Evolutionary conservation across 805 yeast genomes (phyloP).

Genomic region (Maudiozyma saulgeensis): DNA sequence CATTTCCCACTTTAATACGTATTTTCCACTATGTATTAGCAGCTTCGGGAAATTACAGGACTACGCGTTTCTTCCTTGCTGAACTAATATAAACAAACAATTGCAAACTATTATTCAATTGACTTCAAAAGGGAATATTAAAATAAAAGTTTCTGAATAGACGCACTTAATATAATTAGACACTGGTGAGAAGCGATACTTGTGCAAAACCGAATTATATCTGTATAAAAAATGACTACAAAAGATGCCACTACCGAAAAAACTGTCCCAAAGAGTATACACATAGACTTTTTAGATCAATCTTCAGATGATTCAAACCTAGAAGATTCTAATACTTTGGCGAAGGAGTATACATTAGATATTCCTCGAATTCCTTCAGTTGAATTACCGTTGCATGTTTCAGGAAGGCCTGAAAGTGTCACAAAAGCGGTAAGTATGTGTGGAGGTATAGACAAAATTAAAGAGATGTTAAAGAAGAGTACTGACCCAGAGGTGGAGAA

Average conservation of each 20-base stretch:
- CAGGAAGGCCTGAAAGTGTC: slow-evolving; percentile 33
- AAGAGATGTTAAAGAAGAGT: slow-evolving; percentile 26
- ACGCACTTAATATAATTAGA: no score
- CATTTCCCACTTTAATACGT: no score
- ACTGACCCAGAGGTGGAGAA: slow-evolving; percentile 17
- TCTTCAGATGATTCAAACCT: background rate
- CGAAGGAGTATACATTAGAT: slow-evolving; percentile 54
- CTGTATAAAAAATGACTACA: background rate
- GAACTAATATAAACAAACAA: no score
- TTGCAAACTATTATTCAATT: no score
- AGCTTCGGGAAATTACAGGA: no score
- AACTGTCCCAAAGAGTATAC: background rate
- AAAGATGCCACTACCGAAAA: background rate
- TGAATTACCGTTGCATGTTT: slow-evolving; percentile 69
- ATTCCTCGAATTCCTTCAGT: slow-evolving; percentile 66
- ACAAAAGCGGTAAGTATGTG: slow-evolving; percentile 57
- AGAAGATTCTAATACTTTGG: slow-evolving; percentile 20
- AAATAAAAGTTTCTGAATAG: no score
- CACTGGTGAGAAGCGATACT: no score
- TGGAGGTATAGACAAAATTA: slow-evolving; percentile 45
- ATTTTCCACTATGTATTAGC: no score
- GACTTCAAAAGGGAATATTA: no score
- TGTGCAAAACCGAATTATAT: no score
- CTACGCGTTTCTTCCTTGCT: no score
- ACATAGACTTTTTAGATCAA: background rate